Percentiles rank a stretch among this genome's conserved stretches.
These are phyloP conservation scores for Strobilomyces dryophilus DNA, from an alignment of 768 basidiomycete species.

Conservation along the genomic window DNA sequence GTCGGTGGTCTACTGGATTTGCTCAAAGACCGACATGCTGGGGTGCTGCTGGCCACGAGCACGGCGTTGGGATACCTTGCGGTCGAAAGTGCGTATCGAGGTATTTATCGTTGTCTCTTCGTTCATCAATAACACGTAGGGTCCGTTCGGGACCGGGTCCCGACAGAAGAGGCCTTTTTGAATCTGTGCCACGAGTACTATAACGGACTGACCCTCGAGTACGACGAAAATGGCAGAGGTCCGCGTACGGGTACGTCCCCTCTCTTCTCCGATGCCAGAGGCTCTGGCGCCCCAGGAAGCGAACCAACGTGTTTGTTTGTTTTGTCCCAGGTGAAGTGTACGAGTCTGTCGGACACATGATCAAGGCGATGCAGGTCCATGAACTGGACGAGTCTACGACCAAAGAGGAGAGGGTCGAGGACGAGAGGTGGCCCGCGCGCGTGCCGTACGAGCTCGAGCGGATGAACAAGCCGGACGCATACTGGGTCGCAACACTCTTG, in stretches of 20 bases:
- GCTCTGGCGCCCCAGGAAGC: no score
- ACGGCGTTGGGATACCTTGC: conserved; percentile 11
- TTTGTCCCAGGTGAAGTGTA: neutral
- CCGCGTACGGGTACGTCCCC: conserved; percentile 12
- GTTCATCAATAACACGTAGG: neutral
- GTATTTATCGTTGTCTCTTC: neutral
- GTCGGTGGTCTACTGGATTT: conserved; percentile 10
- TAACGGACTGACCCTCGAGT: conserved; percentile 11
- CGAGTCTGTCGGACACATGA: conserved; percentile 2
- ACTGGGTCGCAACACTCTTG: conserved; percentile 10
- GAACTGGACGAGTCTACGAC: neutral
- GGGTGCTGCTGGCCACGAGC: conserved; percentile 15
- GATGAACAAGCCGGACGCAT: neutral
- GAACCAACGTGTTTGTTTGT: no score
- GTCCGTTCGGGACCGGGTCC: conserved; percentile 14
- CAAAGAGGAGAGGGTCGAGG: neutral
- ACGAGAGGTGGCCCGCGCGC: conserved; percentile 7
- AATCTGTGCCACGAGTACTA: conserved; percentile 20
- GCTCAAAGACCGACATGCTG: conserved; percentile 16
- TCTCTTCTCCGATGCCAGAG: no score
- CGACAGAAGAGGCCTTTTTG: conserved; percentile 13
- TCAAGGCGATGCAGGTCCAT: conserved; percentile 15
- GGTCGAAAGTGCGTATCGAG: conserved; percentile 10
- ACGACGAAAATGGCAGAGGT: conserved; percentile 10
- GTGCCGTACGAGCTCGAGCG: conserved; percentile 13